Evolutionary conservation across 352 stramenopile genomes (phyloP).

Genomic region (Pythium myriotylum): DNA sequence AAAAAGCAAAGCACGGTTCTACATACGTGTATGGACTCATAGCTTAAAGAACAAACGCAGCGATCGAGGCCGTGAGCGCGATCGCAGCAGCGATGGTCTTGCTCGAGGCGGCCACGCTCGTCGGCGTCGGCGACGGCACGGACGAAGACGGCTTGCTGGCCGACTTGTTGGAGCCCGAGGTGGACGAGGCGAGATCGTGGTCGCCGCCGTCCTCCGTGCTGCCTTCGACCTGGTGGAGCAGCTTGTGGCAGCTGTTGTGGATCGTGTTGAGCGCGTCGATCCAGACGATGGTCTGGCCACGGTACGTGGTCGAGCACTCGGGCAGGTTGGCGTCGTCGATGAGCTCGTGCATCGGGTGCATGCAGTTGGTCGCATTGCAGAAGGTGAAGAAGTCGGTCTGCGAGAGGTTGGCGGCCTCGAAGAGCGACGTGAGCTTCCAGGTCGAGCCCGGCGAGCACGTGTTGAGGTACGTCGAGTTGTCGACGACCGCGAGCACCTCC

Average conservation of each 20-base stretch:
- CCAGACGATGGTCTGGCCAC: slow-evolving; percentile 46
- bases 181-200: slow-evolving; percentile 1
- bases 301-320: slow-evolving; percentile 43
- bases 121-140: slow-evolving; percentile 8
- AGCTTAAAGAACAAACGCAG: slow-evolving; percentile 1
- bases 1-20: no score
- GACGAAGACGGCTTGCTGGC: slow-evolving; percentile 1
- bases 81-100: slow-evolving; percentile 8
- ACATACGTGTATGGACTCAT: not conserved
- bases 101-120: slow-evolving; percentile 66
- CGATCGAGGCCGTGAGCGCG: not conserved
- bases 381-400: slow-evolving; percentile 48
- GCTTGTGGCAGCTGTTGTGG: slow-evolving; percentile 55
- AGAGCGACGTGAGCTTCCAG: slow-evolving; percentile 50
- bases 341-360: slow-evolving; percentile 58
- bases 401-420: slow-evolving; percentile 53
- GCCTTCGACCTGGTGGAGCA: slow-evolving; percentile 16
- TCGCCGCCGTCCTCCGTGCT: slow-evolving; percentile 14
- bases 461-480: slow-evolving; percentile 56
- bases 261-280: slow-evolving; percentile 40
- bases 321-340: slow-evolving; percentile 33
- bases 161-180: not conserved
- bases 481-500: slow-evolving; percentile 38
- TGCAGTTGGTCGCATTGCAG: slow-evolving; percentile 56
- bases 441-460: slow-evolving; percentile 48